Percentiles rank a stretch among this genome's conserved stretches.
These are phyloP conservation scores for Penicillium roqueforti DNA, from an alignment of 495 filamentous ascomycete species.

Conservation along the genomic window DNA sequence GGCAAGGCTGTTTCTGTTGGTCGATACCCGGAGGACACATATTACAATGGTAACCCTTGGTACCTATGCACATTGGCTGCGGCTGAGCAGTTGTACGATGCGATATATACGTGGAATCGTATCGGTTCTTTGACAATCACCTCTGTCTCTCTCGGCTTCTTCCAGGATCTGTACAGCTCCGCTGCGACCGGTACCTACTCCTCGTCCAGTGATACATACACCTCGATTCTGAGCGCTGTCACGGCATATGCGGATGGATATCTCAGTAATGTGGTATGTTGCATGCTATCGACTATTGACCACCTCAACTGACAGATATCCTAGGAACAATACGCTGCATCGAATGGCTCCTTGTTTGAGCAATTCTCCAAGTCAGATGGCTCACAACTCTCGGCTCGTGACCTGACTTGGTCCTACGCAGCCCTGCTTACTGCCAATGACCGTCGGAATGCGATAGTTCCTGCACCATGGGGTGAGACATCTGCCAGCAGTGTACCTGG, in stretches of 20 bases:
- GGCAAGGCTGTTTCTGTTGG: slow-evolving; percentile 59
- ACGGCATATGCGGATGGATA: slow-evolving; percentile 63
- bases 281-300: neutral
- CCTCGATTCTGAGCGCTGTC: slow-evolving; percentile 49
- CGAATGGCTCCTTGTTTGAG: slow-evolving; percentile 56
- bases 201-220: slow-evolving; percentile 43
- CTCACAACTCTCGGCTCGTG: slow-evolving; percentile 48
- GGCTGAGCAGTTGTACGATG: slow-evolving; percentile 63
- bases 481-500: slow-evolving; percentile 49
- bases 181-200: slow-evolving; percentile 49
- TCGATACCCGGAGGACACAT: slow-evolving; percentile 64
- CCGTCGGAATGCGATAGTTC: slow-evolving; percentile 45
- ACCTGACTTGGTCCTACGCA: slow-evolving; percentile 53
- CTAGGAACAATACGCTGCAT: slow-evolving; percentile 38
- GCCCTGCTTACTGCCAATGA: slow-evolving; percentile 49
- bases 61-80: slow-evolving; percentile 61
- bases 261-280: slow-evolving; percentile 45
- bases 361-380: slow-evolving; percentile 55
- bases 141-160: slow-evolving; percentile 53
- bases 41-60: slow-evolving; percentile 67
- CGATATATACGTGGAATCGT: slow-evolving; percentile 55
- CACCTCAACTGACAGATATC: neutral
- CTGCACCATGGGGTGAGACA: slow-evolving; percentile 53
- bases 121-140: slow-evolving; percentile 50
- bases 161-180: slow-evolving; percentile 48